Evolutionary conservation across 2,329 filamentous ascomycete genomes (phyloP), one percentile per base, ranked within the genome.

Genomic region (Colletotrichum cordylinicola): DNA sequence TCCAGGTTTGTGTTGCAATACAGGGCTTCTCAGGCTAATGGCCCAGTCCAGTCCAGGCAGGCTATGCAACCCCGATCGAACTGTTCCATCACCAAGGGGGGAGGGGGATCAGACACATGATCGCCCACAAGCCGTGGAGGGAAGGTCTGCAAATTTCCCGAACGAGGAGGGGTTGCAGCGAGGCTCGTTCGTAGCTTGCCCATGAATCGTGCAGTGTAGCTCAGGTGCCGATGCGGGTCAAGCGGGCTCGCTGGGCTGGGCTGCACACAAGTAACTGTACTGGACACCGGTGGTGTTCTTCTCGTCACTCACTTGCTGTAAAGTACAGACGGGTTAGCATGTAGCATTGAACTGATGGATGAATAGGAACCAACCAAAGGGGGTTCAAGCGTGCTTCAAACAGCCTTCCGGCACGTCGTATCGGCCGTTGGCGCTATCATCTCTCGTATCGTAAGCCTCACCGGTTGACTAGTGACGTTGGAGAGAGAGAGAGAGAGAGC

Each of bases 141-240:
- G 72, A 52, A 66, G 13, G 35, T 67, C 55, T 67, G 69, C 73
- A 68, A 72, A 72, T 72, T 72, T 75, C 73, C 69, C 73, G 73
- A 75, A 58, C 69, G 62, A 67, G 58, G 58, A 52, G 68, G 39
- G 56, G 62, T 64, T 56, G 55, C 67, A 61, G 61, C 48, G 62
- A 72, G 61, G 68, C 68, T 55, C 69, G 24, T 65, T 24, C 58
- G 35, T 29, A 27, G 65, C 13, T 73, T 39, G 35, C 56, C 56
- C 71, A 75, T 64, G 73, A 75, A 35, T 64, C 56, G 24, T 64
- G 62, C 35, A 55, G 27, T 37, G 52, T 60, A 31, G 61, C 60
- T 58, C 33, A 60, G 68, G 55, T 58, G 37, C 61, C 62, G 69
- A 67, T 67, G 73, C 73, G 69, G 68, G 61, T 67, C 73, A 62